Evolutionary conservation across 768 basidiomycete genomes (phyloP).

Genomic region (Amanita rubescens): DNA sequence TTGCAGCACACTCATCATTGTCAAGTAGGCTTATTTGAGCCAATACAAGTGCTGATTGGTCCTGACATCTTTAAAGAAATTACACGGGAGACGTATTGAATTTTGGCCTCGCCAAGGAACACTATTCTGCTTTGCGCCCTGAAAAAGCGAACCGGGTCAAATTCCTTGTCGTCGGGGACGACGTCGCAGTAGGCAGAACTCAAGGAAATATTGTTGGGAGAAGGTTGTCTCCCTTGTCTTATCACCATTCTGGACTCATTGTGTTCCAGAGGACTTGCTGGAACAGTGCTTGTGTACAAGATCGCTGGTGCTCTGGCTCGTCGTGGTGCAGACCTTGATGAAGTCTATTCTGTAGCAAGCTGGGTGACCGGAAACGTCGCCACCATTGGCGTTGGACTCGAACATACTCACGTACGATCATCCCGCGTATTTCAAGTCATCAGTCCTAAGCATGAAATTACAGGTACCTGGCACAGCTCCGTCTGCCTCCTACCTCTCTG

Average conservation of each 20-base stretch:
- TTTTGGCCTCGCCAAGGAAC: constrained; percentile 86
- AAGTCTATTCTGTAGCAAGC: constrained; percentile 60
- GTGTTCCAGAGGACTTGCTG: constrained; percentile 62
- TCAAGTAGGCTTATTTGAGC: constrained; percentile 46
- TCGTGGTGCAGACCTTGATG: constrained; percentile 56
- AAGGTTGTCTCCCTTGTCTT: constrained; percentile 33
- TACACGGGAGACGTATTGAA: constrained; percentile 90
- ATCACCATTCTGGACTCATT: not conserved
- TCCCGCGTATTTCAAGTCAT: not conserved
- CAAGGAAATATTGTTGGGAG: constrained; percentile 84
- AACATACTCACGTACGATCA: constrained; percentile 73
- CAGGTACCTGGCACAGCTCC: constrained; percentile 76
- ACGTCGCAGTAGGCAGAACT: constrained; percentile 77
- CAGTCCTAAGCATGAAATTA: not conserved
- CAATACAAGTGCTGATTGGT: not conserved
- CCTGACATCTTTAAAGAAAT: constrained; percentile 40
- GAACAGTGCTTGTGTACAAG: constrained; percentile 83
- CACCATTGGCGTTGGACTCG: constrained; percentile 82
- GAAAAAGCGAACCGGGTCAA: constrained; percentile 59
- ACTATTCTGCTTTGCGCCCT: constrained; percentile 64
- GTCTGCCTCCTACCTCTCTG: constrained; percentile 44
- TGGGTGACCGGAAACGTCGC: constrained; percentile 61
- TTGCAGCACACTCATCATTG: constrained; percentile 68
- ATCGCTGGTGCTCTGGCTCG: constrained; percentile 79
- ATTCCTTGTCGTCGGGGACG: constrained; percentile 83